phyloP scores from a whole-genome alignment of 2,329 filamentous ascomycete species.

The Aspergillus sojae region DNA sequence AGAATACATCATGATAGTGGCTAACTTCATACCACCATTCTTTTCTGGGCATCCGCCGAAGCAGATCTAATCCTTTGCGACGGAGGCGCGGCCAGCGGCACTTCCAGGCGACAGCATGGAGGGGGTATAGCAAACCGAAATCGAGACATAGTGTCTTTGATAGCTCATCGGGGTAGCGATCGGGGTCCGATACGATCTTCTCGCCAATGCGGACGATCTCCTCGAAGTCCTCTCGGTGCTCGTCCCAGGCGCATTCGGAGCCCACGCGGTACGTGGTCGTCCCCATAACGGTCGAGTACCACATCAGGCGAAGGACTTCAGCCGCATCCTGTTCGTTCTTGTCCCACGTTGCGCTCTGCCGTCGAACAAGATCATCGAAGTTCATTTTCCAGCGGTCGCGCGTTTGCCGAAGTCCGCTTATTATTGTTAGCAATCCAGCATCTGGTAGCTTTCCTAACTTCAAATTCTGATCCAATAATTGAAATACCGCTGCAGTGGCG shows the following conservation, averaged over 20 bases:
- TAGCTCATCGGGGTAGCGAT: constrained; percentile 14
- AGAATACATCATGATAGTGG: constrained; percentile 20
- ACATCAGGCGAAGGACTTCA: constrained; percentile 18
- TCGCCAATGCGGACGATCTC: constrained; percentile 11
- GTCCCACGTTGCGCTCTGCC: constrained; percentile 9
- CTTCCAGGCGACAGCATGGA: constrained; percentile 25
- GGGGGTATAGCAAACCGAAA: constrained; percentile 20
- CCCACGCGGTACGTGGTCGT: constrained; percentile 11
- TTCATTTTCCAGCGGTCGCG: constrained; percentile 12
- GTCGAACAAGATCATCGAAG: constrained; percentile 15
- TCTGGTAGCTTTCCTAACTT: neutral
- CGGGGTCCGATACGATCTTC: constrained; percentile 7
- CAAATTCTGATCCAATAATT: neutral
- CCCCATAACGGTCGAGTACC: constrained; percentile 8
- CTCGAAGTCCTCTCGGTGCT: constrained; percentile 12
- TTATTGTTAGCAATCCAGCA: neutral
- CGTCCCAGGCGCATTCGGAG: constrained; percentile 20
- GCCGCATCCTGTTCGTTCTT: constrained; percentile 11
- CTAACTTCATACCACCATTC: constrained; percentile 18
- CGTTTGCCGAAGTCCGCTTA: neutral
- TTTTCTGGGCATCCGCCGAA: constrained; percentile 16
- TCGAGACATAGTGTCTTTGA: constrained; percentile 18
- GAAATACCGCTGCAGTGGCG: constrained; percentile 7
- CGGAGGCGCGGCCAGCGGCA: constrained; percentile 25
- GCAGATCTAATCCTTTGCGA: constrained; percentile 21